These are phyloP conservation scores for Bryoglossum gracile DNA, from an alignment of 495 filamentous ascomycete genomes.

Conservation along the genomic window DNA sequence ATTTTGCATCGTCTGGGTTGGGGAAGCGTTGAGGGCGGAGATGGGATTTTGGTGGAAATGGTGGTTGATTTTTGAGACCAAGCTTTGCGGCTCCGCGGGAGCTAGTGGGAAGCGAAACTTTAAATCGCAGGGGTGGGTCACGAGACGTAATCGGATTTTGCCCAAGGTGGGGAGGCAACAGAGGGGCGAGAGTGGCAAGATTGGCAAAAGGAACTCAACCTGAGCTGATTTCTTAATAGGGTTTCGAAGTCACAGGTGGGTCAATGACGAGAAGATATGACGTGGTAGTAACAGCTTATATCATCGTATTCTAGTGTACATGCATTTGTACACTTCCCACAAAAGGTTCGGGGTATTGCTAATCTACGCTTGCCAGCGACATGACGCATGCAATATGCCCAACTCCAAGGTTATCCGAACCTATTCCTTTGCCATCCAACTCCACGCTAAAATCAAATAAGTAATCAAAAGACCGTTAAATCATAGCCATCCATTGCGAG, in stretches of 20 bases:
- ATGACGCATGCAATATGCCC: background rate
- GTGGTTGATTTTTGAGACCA: conserved; percentile 12
- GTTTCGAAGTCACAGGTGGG: too few species aligned
- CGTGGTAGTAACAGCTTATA: too few species aligned
- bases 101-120: conserved; percentile 2
- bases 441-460: conserved; percentile 13
- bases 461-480: background rate
- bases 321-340: background rate
- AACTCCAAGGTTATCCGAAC: background rate
- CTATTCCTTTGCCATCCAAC: conserved; percentile 2
- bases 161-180: too few species aligned
- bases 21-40: background rate
- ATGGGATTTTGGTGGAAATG: background rate
- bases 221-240: too few species aligned
- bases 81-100: conserved; percentile 19
- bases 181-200: too few species aligned
- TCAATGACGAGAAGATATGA: too few species aligned
- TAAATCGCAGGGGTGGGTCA: conserved; percentile 1
- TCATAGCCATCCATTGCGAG: conserved; percentile 14
- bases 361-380: conserved; percentile 13
- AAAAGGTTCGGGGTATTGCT: background rate
- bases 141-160: background rate
- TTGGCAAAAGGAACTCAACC: too few species aligned
- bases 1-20: conserved; percentile 31
- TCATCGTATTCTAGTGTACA: too few species aligned